A percentile compares a stretch with the other conserved stretches of the same genome.
These are phyloP conservation scores for Paracoccidioides brasiliensis DNA, from an alignment of 2,329 filamentous ascomycete genomes.

Conservation along the genomic window DNA sequence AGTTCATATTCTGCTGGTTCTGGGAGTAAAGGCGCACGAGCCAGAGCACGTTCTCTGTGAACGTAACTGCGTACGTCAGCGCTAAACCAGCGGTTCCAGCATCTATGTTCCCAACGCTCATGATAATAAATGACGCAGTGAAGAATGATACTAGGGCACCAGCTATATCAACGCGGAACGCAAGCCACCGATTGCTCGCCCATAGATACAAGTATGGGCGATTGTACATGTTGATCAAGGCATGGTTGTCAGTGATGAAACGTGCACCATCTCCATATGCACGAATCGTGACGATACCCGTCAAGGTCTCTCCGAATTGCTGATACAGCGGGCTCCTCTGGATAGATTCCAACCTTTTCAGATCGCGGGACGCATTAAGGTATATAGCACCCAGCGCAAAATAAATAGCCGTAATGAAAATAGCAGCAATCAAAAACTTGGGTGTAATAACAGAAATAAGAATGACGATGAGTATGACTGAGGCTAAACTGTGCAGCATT, in stretches of 20 bases:
- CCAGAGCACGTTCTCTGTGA: constrained; percentile 95
- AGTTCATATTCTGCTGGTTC: constrained; percentile 99
- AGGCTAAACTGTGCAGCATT: constrained; percentile 52
- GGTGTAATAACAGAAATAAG: constrained; percentile 84
- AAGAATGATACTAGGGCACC: constrained; percentile 90
- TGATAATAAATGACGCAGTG: constrained; percentile 77
- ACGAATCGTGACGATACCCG: constrained; percentile 89
- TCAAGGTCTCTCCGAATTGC: constrained; percentile 91
- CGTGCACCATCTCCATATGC: constrained; percentile 89
- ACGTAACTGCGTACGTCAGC: constrained; percentile 88
- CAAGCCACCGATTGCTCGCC: constrained; percentile 93
- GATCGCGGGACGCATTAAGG: constrained; percentile 78
- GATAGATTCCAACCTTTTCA: constrained; percentile 89
- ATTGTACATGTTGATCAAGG: constrained; percentile 77
- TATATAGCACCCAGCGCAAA: constrained; percentile 77
- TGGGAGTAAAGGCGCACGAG: constrained; percentile 84
- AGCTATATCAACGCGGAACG: constrained; percentile 78
- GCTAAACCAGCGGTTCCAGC: constrained; percentile 87
- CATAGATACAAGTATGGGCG: constrained; percentile 93
- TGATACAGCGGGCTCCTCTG: constrained; percentile 93
- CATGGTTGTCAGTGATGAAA: constrained; percentile 84
- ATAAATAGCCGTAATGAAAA: constrained; percentile 76
- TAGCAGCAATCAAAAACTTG: constrained; percentile 71
- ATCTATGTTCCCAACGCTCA: constrained; percentile 71
- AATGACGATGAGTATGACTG: constrained; percentile 70